These are phyloP conservation scores for Ehretia macrophylla DNA, from an alignment of 257 asterid genomes.

Conservation along the genomic window DNA sequence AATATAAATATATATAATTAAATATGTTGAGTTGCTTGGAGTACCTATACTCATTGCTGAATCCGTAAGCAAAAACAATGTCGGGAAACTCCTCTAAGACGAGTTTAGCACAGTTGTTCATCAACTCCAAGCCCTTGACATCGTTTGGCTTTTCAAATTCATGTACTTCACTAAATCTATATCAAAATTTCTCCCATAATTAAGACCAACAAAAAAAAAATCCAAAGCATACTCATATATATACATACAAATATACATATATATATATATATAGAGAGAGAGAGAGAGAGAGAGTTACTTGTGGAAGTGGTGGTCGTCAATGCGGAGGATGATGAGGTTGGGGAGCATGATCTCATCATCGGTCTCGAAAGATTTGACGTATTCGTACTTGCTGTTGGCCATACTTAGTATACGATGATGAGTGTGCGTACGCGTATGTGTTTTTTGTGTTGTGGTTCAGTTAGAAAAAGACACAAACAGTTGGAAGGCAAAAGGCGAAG, in stretches of 20 bases:
- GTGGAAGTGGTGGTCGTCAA: slow-evolving; percentile 49
- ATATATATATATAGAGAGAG: too few species aligned
- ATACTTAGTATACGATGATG: slow-evolving; percentile 17
- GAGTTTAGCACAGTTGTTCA: slow-evolving; percentile 69
- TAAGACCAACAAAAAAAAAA: neutral
- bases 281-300: slow-evolving; percentile 36
- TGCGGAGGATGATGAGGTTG: slow-evolving; percentile 52
- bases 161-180: slow-evolving; percentile 70
- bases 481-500: too few species aligned
- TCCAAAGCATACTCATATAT: neutral
- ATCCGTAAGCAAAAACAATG: slow-evolving; percentile 63
- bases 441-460: too few species aligned
- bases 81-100: slow-evolving; percentile 77
- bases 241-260: neutral
- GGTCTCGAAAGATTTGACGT: slow-evolving; percentile 66
- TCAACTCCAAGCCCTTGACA: slow-evolving; percentile 48
- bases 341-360: slow-evolving; percentile 63
- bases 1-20: too few species aligned
- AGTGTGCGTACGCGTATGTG: too few species aligned
- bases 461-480: too few species aligned
- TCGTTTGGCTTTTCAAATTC: slow-evolving; percentile 73
- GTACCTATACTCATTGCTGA: slow-evolving; percentile 70
- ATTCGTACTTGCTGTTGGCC: slow-evolving; percentile 88
- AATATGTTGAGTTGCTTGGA: too few species aligned
- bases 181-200: slow-evolving; percentile 7